Base-by-base conservation (phyloP, 257 asterid genomes). In the Salvia rosmarinus region DNA sequence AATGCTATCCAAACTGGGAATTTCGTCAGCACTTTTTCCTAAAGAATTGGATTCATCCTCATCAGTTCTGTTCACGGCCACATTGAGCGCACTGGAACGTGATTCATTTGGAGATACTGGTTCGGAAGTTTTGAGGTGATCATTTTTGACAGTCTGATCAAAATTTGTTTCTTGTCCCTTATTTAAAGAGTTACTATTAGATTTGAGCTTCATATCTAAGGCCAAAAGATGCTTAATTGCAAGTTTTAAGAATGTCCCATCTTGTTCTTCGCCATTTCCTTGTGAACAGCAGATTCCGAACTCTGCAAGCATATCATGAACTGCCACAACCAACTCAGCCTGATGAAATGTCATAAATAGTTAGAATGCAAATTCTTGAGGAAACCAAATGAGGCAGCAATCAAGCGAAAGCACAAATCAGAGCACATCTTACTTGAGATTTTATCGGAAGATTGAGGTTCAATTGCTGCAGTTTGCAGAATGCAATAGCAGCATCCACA, bases 291-390 rank as follows among this genome's bases (percentile, higher is more conserved):
- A 94, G 82, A 94, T 82, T 55, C 96, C 98, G 81, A 91, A 91
- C 87, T 94, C 98, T 44, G 96, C 96, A 68, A 94, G 98, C 98
- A 91, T 85, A 81, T 91, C 96, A 83, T 94, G 98, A 79, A 88
- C 85, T 73, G 98, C 85, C 67, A 89, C 95, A 68, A 89, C 77
- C 85, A 94, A 83, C 76, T 94, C 98, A 47, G 80, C 82, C 99
- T 94, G 91, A 80, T 17, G 52, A 57, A 52, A 64, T 51, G 49
- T 68, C 61, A 62, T 72, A 76, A 50, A 64, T 64, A 55, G 54
- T 63, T 47, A 75, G 64, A 35, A 61, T 14, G 30, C 60, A 67
- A 75, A 68, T 51, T 44, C 68, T 1, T 55, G 62, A 49, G 12
- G 58, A 40, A 66, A 63, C 63, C 59, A 79, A 63, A n/a, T 55